Conservation (phyloP, 257 asterid species). For the Marsdenia floribunda region DNA sequence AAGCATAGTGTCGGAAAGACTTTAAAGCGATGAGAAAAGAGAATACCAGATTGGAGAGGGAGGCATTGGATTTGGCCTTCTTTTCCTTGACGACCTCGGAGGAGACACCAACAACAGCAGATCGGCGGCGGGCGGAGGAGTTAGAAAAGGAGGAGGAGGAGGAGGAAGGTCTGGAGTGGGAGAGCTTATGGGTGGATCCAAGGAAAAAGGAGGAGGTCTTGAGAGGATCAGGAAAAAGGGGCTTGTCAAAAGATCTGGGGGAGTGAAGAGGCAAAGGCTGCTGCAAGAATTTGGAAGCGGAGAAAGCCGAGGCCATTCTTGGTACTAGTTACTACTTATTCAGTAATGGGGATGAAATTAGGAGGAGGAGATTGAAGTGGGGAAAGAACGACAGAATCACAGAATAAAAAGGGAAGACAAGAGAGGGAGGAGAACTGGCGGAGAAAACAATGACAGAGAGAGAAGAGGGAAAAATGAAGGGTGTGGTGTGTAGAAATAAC, state of each 20-base stretch:
- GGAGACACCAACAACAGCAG: conserved; percentile 50
- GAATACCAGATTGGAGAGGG: conserved; percentile 49
- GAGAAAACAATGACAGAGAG: conserved; percentile 43
- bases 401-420: conserved; percentile 8
- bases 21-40: not conserved
- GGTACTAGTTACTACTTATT: not conserved
- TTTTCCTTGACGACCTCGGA: conserved; percentile 78
- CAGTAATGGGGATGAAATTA: not conserved
- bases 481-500: conserved; percentile 38
- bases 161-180: conserved; percentile 19
- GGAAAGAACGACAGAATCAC: not conserved
- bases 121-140: conserved; percentile 37
- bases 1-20: no score
- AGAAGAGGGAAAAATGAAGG: not conserved
- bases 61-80: conserved; percentile 45
- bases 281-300: conserved; percentile 53
- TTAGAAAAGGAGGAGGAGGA: conserved; percentile 20
- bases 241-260: conserved; percentile 57
- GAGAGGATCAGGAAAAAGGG: conserved; percentile 29
- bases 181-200: conserved; percentile 41
- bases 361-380: not conserved
- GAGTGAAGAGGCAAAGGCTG: conserved; percentile 37
- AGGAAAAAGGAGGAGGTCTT: conserved; percentile 33
- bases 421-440: conserved; percentile 22
- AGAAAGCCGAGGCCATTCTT: conserved; percentile 50